Conservation (phyloP, 2,329 filamentous ascomycete genomes). For the Cercospora janseana region DNA sequence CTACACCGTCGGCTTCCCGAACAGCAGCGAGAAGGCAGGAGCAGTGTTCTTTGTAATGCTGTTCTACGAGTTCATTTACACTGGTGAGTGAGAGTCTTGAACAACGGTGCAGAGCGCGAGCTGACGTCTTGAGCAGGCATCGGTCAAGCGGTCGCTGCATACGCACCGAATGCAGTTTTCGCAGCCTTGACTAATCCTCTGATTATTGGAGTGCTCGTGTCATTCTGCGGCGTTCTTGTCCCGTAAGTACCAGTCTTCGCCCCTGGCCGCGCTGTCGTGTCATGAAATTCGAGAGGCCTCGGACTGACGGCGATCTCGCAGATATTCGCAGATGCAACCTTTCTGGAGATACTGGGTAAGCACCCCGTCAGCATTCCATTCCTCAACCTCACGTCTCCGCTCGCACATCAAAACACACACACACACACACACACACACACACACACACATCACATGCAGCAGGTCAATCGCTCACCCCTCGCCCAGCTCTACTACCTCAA, state of each 20-base stretch:
- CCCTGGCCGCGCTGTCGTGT: too few species aligned
- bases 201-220: slow-evolving; percentile 36
- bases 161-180: slow-evolving; percentile 45
- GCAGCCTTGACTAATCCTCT: slow-evolving; percentile 48
- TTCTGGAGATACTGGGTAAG: slow-evolving; percentile 46
- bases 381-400: too few species aligned
- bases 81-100: slow-evolving; percentile 20
- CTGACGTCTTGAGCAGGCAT: slow-evolving; percentile 39
- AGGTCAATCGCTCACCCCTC: too few species aligned
- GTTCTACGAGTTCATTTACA: slow-evolving; percentile 58
- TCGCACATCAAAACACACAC: too few species aligned
- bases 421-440: too few species aligned
- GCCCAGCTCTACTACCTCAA: slow-evolving; percentile 43
- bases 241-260: too few species aligned
- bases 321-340: slow-evolving; percentile 33
- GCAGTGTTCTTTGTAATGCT: slow-evolving; percentile 47
- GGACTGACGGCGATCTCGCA: too few species aligned
- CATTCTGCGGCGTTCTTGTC: slow-evolving; percentile 39
- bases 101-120: not conserved
- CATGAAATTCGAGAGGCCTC: too few species aligned
- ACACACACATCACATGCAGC: too few species aligned
- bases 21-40: slow-evolving; percentile 49
- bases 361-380: too few species aligned
- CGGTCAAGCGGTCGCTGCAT: slow-evolving; percentile 56
- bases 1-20: slow-evolving; percentile 45